A percentile compares a stretch with the other conserved stretches of the same genome.
phyloP scores from a whole-genome alignment of 2,329 filamentous ascomycete genomes.

The Colletotrichum endophyticum region DNA sequence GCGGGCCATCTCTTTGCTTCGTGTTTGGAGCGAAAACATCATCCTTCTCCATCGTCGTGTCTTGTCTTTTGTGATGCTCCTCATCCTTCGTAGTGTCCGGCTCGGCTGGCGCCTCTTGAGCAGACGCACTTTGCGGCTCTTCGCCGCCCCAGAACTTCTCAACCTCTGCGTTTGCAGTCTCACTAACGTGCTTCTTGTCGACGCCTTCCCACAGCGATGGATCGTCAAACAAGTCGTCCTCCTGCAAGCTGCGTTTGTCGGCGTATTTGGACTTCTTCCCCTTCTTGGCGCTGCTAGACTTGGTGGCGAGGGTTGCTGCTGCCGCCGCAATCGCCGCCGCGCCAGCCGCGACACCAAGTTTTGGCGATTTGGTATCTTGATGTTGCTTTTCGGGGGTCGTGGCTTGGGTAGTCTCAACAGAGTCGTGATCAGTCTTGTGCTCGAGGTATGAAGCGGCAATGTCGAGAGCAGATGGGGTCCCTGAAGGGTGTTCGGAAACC shows the following conservation, averaged over 20 bases:
- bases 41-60: background rate
- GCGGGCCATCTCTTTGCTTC: background rate
- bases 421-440: background rate
- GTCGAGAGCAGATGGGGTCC: constrained; percentile 22
- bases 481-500: background rate
- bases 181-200: constrained; percentile 37
- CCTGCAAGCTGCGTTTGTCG: constrained; percentile 41
- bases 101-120: background rate
- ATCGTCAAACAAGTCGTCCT: constrained; percentile 51
- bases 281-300: constrained; percentile 32
- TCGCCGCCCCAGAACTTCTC: constrained; percentile 36
- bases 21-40: background rate
- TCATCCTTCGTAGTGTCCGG: background rate
- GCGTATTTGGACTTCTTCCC: constrained; percentile 38
- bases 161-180: constrained; percentile 25
- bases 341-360: constrained; percentile 22
- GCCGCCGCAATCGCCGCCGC: constrained; percentile 32
- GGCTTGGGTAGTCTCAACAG: background rate
- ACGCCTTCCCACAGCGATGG: constrained; percentile 48
- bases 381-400: background rate
- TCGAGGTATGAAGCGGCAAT: constrained; percentile 28
- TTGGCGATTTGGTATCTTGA: background rate
- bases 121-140: background rate
- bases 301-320: constrained; percentile 34
- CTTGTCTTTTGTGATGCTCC: background rate